Evolutionary conservation across 2,329 filamentous ascomycete genomes (phyloP).

Genomic region (Scedosporium boydii): DNA sequence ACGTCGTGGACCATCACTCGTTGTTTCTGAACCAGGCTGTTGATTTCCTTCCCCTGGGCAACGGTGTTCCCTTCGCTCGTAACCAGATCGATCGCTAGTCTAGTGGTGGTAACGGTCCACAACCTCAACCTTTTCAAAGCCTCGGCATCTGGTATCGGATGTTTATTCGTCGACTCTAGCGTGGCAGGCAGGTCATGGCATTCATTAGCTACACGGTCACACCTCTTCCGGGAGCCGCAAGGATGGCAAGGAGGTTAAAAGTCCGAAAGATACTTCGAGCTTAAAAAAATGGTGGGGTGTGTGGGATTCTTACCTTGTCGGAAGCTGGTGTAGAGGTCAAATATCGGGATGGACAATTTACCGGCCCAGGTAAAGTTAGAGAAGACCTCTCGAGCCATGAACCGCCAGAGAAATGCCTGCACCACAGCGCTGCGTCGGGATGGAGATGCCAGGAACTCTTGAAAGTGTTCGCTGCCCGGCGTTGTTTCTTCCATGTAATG

Average conservation of each 20-base stretch:
- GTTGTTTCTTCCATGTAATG: not conserved
- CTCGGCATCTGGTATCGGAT: not conserved
- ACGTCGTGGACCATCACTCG: not conserved
- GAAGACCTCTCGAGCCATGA: not conserved
- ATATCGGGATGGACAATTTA: not conserved
- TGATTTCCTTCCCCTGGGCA: not conserved
- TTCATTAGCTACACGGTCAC: too few relatives aligned
- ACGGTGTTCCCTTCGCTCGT: not conserved
- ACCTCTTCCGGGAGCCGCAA: too few relatives aligned
- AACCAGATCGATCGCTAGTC: not conserved
- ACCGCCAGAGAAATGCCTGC: not conserved
- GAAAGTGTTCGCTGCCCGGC: not conserved
- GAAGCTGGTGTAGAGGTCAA: too few relatives aligned
- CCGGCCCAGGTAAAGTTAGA: not conserved
- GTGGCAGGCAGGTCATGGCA: too few relatives aligned
- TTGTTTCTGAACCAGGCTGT: not conserved
- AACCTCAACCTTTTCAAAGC: not conserved
- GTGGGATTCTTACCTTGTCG: too few relatives aligned
- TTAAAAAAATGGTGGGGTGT: too few relatives aligned
- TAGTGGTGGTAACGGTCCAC: not conserved
- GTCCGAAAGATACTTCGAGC: not conserved
- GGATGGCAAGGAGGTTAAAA: too few relatives aligned
- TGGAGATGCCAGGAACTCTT: not conserved
- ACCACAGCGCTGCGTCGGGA: not conserved
- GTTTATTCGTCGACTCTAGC: too few relatives aligned